Evolutionary conservation across 1,284 basidiomycete species (phyloP).

Genomic region (Fomitopsis betulina): DNA sequence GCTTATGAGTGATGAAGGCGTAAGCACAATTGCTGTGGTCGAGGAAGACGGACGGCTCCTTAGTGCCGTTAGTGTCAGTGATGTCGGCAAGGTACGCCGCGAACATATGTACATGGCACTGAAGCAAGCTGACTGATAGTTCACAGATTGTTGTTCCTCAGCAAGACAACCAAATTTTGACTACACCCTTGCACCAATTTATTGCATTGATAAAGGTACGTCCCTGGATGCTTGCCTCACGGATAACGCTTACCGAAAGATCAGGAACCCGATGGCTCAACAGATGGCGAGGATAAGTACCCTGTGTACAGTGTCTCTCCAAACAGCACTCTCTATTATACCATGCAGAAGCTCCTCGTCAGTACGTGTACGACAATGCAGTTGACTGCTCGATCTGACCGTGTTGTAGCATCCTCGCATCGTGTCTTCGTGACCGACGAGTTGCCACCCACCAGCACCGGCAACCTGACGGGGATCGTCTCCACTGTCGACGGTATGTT

Average conservation of each 20-base stretch:
- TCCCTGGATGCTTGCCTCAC: constrained; percentile 1
- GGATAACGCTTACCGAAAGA: background rate
- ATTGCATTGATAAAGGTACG: constrained; percentile 63
- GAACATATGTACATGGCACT: background rate
- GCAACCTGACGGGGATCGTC: constrained; percentile 64
- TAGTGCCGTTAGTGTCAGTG: constrained; percentile 75
- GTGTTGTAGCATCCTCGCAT: constrained; percentile 61
- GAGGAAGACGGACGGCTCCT: constrained; percentile 61
- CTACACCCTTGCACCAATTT: constrained; percentile 60
- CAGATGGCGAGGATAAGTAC: constrained; percentile 68
- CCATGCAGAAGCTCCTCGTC: constrained; percentile 72
- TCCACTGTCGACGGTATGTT: constrained; percentile 76
- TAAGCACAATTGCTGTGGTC: constrained; percentile 72
- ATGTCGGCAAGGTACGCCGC: constrained; percentile 57
- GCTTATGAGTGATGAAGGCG: constrained; percentile 75
- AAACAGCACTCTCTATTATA: constrained; percentile 55
- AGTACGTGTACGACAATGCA: constrained; percentile 42
- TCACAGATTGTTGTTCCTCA: constrained; percentile 66
- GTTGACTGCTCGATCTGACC: background rate
- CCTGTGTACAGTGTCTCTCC: constrained; percentile 76
- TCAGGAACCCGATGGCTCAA: constrained; percentile 62
- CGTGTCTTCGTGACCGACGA: constrained; percentile 72
- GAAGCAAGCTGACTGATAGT: background rate
- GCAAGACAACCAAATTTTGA: constrained; percentile 68
- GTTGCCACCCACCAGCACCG: constrained; percentile 33